phyloP scores from a whole-genome alignment of 2,329 filamentous ascomycete species.

The Proliferodiscus dingleyae region DNA sequence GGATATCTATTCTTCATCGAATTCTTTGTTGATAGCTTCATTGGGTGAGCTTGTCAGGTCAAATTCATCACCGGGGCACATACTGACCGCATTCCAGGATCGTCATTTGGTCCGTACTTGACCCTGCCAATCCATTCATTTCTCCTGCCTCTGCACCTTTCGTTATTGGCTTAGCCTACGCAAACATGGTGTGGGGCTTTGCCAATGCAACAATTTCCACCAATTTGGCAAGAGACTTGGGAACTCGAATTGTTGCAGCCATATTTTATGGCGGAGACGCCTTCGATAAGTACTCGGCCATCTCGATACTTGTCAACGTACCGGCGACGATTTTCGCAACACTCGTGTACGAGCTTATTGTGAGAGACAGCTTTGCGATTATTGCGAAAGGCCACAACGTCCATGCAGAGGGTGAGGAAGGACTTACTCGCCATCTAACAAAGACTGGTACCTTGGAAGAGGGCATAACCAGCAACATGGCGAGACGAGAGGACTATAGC shows the following conservation, averaged over 20 bases:
- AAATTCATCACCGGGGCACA: background rate
- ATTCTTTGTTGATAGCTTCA: constrained; percentile 54
- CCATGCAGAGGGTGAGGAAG: constrained; percentile 48
- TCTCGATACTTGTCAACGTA: constrained; percentile 51
- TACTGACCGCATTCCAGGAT: constrained; percentile 31
- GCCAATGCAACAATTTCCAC: constrained; percentile 50
- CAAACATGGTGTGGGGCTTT: constrained; percentile 47
- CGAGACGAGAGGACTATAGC: constrained; percentile 8
- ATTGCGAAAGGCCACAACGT: constrained; percentile 45
- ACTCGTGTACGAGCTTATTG: constrained; percentile 48
- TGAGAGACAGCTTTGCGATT: constrained; percentile 47
- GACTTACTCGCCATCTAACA: constrained; percentile 39
- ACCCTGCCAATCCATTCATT: constrained; percentile 55
- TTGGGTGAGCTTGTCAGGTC: constrained; percentile 29
- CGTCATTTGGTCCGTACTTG: constrained; percentile 53
- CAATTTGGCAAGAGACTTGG: constrained; percentile 54
- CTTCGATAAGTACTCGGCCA: constrained; percentile 47
- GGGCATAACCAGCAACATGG: constrained; percentile 14
- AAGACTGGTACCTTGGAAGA: constrained; percentile 32
- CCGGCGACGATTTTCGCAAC: constrained; percentile 53
- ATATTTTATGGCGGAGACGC: constrained; percentile 51
- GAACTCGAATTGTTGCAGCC: constrained; percentile 53
- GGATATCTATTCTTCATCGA: constrained; percentile 55
- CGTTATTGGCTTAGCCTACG: constrained; percentile 50
- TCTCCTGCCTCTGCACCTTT: constrained; percentile 43